Evolutionary conservation across 768 basidiomycete genomes (phyloP).

Genomic region (Tephrocybe sp.): DNA sequence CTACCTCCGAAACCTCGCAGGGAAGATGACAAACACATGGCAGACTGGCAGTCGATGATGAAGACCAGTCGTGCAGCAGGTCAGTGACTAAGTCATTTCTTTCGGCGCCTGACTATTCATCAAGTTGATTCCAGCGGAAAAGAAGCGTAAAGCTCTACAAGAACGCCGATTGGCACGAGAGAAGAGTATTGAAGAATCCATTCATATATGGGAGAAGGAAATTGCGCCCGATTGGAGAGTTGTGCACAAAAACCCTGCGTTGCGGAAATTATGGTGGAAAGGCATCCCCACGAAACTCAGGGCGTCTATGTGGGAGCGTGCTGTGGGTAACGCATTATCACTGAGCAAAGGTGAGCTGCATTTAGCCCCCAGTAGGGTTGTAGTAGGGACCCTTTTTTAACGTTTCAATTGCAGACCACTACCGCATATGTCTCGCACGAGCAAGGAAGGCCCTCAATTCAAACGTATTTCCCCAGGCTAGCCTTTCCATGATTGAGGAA

Average conservation of each 20-base stretch:
- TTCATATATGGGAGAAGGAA: constrained; percentile 72
- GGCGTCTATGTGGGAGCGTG: constrained; percentile 78
- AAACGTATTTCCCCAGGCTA: constrained; percentile 63
- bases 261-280: constrained; percentile 82
- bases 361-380: constrained; percentile 10
- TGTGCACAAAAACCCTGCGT: constrained; percentile 59
- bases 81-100: constrained; percentile 30
- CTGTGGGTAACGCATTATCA: constrained; percentile 81
- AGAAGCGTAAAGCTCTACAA: constrained; percentile 57
- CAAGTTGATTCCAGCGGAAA: constrained; percentile 52
- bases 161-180: constrained; percentile 66
- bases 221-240: constrained; percentile 83
- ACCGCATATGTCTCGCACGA: constrained; percentile 65
- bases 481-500: constrained; percentile 62
- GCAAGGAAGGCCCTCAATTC: constrained; percentile 68
- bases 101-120: not conserved
- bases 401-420: constrained; percentile 51
- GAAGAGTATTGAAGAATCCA: constrained; percentile 63
- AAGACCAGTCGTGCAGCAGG: constrained; percentile 71
- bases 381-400: constrained; percentile 7
- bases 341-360: constrained; percentile 67
- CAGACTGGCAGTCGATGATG: constrained; percentile 90
- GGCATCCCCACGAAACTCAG: constrained; percentile 84
- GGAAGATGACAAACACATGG: constrained; percentile 82
- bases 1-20: constrained; percentile 78